Evolutionary conservation across 2,329 filamentous ascomycete species (phyloP), one percentile per base, ranked within the genome.

Genomic region (Pseudocercospora cruenta): DNA sequence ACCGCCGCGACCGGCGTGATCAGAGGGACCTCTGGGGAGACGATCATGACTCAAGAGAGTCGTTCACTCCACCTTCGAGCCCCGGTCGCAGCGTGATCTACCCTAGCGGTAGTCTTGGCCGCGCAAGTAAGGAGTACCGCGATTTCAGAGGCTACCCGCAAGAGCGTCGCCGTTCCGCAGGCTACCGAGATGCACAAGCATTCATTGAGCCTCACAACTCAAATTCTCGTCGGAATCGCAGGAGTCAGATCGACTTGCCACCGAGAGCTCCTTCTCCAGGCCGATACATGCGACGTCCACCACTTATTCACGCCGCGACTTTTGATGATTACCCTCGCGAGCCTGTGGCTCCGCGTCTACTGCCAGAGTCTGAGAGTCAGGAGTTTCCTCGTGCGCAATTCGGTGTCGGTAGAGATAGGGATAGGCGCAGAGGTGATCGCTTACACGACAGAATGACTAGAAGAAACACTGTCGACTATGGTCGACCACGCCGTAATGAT

Each of bases 241-340:
- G 51, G 7, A 19, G 10, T 12, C 24, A n/a, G 10, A n/a, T 24
- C n/a, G 51, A 55, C 51, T 31, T 16, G 24, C 22, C 26, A 33
- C 26, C 51, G 33, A 33, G 51, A 31, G 51, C 51, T 7, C 51
- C 51, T 55, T 55, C 51, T 55, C 51, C 51, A 7, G 51, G 51
- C 26, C 21, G 51, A 55, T 31, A 33, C 26, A 55, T 55, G 51
- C 51, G 26, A 55, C 10, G 51, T 19, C 51, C 51, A 31, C 51
- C 22, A 6, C 31, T 55, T 26, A 55, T 55, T 31, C 51, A 55
- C 26, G 51, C 51, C 4, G 51, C 51, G 3, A 55, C 51, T n/a
- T 26, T 28, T 31, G 51, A 55, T 16, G 51, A 55, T 10, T 55
- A 55, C 26, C 51, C 51, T 28, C 21, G 22, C 26, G 24, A 28